phyloP scores from a whole-genome alignment of 352 stramenopile species.

The Globisporangium solare region DNA sequence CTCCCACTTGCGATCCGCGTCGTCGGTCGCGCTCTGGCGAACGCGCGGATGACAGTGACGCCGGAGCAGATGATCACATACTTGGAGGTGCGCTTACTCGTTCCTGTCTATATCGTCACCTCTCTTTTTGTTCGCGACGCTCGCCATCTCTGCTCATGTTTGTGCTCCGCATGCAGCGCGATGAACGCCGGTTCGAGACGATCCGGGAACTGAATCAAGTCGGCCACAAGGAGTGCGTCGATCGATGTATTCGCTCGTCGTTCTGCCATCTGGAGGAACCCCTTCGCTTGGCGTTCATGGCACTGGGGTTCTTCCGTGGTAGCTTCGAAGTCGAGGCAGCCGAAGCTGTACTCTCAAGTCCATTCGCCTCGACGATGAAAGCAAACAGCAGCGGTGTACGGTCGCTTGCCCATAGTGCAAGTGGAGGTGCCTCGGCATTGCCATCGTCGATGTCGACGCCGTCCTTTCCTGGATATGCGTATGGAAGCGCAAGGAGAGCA shows the following conservation, averaged over 20 bases:
- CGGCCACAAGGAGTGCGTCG: slow-evolving; percentile 71
- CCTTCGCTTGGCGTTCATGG: slow-evolving; percentile 76
- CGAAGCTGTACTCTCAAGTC: slow-evolving; percentile 59
- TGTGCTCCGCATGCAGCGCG: slow-evolving; percentile 28
- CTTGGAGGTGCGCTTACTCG: slow-evolving; percentile 32
- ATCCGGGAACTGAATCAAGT: slow-evolving; percentile 75
- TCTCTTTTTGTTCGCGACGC: background rate
- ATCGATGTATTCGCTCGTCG: slow-evolving; percentile 77
- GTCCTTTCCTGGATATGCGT: slow-evolving; percentile 50
- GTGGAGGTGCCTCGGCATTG: slow-evolving; percentile 19
- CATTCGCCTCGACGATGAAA: slow-evolving; percentile 19
- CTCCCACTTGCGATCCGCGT: slow-evolving; percentile 80
- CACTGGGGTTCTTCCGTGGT: slow-evolving; percentile 75
- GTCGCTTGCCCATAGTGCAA: too few species aligned
- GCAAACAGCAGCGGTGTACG: slow-evolving; percentile 14
- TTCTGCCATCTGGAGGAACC: slow-evolving; percentile 73
- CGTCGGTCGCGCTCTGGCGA: slow-evolving; percentile 67
- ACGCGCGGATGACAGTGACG: slow-evolving; percentile 64
- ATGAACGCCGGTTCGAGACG: slow-evolving; percentile 66
- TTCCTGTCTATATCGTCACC: background rate
- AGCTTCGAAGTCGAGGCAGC: slow-evolving; percentile 70
- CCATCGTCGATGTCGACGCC: slow-evolving; percentile 24
- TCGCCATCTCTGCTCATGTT: slow-evolving; percentile 1
- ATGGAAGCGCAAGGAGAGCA: slow-evolving; percentile 20
- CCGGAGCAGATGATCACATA: slow-evolving; percentile 82